Evolutionary conservation across 768 basidiomycete genomes (phyloP), one percentile per base, ranked within the genome.

Genomic region (Saitozyma sp.): DNA sequence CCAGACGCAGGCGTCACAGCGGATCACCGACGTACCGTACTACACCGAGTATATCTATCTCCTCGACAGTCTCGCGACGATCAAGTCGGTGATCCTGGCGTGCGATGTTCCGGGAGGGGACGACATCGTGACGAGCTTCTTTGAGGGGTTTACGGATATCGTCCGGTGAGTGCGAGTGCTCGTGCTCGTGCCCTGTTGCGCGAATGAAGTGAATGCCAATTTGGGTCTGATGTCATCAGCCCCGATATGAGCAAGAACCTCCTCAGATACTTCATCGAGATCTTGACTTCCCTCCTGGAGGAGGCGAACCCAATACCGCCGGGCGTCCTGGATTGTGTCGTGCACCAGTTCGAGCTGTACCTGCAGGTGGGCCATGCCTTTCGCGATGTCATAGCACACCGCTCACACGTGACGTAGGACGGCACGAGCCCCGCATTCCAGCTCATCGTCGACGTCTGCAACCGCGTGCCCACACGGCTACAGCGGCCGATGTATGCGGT

Each of bases 31-130:
- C 59, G 84, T 88, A 0, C 85, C 91, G 0, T 95, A 93, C 74
- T 95, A 92, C 77, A 86, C 88, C 60, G 89, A 97, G 79, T 98
- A 96, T 80, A 95, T 88, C 71, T 92, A 93, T 74, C 85, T 97
- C n/a, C 85, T 98, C 38, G 92, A 98, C 71, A 91, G 88, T 29
- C 83, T 99, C 29, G 90, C 92, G 1, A 90, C 89, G 41, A 93
- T 97, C 74, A 97, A 97, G 84, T 91, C 89, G 69, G 88, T 96
- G 39, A 91, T 93, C 11, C 85, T 98, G 69, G 87, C 96, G 14
- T 92, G 91, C 80, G 95, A 98, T 80, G 85, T 97, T 13, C 90
- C 89, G 4, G 86, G 86, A 42, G 86, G 87, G 10, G 95, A 97
- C 63, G 89, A 92, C 54, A 85, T 75, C 63, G 86, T 93, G 82